Conservation (phyloP, 2,329 filamentous ascomycete genomes). For the Exserohilum rostratum region DNA sequence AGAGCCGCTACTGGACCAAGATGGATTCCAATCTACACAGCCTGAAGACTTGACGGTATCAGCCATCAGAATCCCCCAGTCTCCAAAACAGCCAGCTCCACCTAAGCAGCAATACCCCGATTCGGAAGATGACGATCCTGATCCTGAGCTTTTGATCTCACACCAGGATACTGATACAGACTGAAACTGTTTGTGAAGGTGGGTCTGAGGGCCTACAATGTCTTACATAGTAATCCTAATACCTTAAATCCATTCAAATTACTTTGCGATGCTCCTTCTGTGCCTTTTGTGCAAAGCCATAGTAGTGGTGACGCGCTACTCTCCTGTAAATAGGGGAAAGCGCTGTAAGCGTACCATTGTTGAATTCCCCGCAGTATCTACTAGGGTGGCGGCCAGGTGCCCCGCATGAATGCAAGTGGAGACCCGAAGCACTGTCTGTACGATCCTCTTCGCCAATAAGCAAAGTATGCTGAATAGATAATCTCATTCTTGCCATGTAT, state of each 20-base stretch:
- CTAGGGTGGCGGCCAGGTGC: background rate
- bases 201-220: background rate
- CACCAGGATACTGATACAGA: slow-evolving; percentile 52
- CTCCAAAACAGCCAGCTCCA: slow-evolving; percentile 38
- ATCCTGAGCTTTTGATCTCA: slow-evolving; percentile 57
- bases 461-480: background rate
- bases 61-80: slow-evolving; percentile 38
- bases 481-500: background rate
- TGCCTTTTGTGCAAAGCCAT: background rate
- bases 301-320: background rate
- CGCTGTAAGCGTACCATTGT: background rate
- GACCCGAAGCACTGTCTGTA: background rate
- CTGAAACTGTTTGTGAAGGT: slow-evolving; percentile 8
- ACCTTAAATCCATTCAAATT: background rate
- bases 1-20: slow-evolving; percentile 27
- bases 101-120: slow-evolving; percentile 42
- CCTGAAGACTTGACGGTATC: slow-evolving; percentile 40
- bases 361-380: background rate
- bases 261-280: background rate
- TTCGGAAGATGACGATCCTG: slow-evolving; percentile 53
- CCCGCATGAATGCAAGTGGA: background rate
- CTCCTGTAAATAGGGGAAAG: background rate
- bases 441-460: background rate
- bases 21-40: slow-evolving; percentile 18
- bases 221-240: background rate